Base-by-base conservation (phyloP, 2,329 filamentous ascomycete species). In the Cadophora gregata region DNA sequence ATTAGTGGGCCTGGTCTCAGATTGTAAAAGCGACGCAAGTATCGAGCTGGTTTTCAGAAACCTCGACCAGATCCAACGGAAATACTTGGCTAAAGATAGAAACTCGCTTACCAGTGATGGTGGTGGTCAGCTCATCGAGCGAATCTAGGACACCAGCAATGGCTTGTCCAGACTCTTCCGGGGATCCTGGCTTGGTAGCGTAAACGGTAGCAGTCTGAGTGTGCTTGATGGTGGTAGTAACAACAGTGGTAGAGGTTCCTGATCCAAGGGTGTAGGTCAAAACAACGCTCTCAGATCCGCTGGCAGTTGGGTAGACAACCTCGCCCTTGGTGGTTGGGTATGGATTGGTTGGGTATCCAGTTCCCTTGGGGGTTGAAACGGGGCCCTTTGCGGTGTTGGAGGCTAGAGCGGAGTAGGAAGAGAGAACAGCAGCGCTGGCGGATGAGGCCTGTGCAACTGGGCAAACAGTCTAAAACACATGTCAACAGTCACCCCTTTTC, bases 141-240 rank as follows among this genome's bases (percentile, higher is more conserved):
- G 64, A 63, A 27, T 24, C 50, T 47, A 51, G 45, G 25, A 55
- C 62, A 42, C 45, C 66, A 63, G 67, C 56, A 45, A 12, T 64
- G 38, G 55, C 21, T 5, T 51, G 38, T 12, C 58, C 69, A 56
- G 62, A 60, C 16, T 56, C 59, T 31, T 60, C 58, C 25, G 31
- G 31, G 16, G 50, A 5, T 42, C 60, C 45, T 56, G 61, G 38
- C 6, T 68, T 24, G 50, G 75, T 76, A 16, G 71, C 70, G 59
- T 73, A 75, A 21, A 74, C 68, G 21, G 74, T 73, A 8, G 64
- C 71, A 38, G 77, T 79, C 67, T 76, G 62, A 68, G 81, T 81
- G 71, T 78, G 74, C 73, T 80, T 71, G 70, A 80, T 75, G 67
- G 81, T 83, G 67, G 79, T 77, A 61, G 76, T 81, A 67, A 85